These are phyloP conservation scores for Cryptosporidium parvum DNA, from an alignment of 169 alveolate species.

Conservation along the genomic window DNA sequence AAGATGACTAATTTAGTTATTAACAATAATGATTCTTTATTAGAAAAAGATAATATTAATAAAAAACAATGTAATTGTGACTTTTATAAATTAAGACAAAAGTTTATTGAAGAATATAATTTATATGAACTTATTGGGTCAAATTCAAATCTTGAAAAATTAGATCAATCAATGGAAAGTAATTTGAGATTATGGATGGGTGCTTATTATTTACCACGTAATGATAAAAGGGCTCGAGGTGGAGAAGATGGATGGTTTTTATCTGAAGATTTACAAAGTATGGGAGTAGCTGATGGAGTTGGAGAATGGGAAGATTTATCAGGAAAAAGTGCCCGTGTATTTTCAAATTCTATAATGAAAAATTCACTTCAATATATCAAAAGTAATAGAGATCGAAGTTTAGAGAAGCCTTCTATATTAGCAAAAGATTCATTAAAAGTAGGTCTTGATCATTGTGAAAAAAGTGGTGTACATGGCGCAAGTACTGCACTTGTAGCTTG, in stretches of 20 bases:
- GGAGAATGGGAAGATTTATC: slow-evolving; percentile 81
- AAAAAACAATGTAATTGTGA: slow-evolving; percentile 48
- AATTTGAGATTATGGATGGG: slow-evolving; percentile 79
- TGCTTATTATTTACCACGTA: slow-evolving; percentile 76
- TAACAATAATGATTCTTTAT: background rate
- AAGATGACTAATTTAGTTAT: background rate
- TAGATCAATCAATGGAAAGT: background rate
- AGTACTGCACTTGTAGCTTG: slow-evolving; percentile 66
- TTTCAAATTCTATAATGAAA: slow-evolving; percentile 76
- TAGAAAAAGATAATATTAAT: background rate
- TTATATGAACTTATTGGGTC: background rate
- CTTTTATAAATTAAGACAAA: slow-evolving; percentile 35
- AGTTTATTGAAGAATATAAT: slow-evolving; percentile 38
- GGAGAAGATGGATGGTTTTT: slow-evolving; percentile 82
- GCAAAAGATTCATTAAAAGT: slow-evolving; percentile 44
- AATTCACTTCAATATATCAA: slow-evolving; percentile 48
- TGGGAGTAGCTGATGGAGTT: slow-evolving; percentile 83
- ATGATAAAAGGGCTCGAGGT: slow-evolving; percentile 79
- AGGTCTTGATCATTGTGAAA: slow-evolving; percentile 27
- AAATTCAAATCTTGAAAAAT: background rate
- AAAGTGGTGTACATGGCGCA: slow-evolving; percentile 59
- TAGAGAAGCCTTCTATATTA: slow-evolving; percentile 12
- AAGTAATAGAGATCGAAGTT: background rate
- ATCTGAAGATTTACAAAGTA: slow-evolving; percentile 53
- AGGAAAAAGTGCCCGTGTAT: slow-evolving; percentile 78